These are phyloP conservation scores for Ophiosphaerella narmari DNA, from an alignment of 2,329 filamentous ascomycete genomes.

Conservation along the genomic window DNA sequence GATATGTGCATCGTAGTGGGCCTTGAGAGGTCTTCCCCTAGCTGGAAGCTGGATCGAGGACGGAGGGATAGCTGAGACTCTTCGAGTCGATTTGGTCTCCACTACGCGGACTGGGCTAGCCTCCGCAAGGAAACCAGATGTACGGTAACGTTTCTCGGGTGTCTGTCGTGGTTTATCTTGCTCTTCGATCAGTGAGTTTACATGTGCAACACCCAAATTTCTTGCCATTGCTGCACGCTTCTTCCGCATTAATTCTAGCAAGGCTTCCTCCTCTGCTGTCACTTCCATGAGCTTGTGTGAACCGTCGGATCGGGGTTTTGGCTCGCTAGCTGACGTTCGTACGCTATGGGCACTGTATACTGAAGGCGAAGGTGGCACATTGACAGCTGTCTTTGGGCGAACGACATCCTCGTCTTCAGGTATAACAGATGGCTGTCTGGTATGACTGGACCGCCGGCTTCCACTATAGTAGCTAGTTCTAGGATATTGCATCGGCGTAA, in stretches of 20 bases:
- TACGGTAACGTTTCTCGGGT: slow-evolving; percentile 19
- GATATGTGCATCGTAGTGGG: slow-evolving; percentile 17
- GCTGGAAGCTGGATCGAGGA: slow-evolving; percentile 26
- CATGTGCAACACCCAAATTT: slow-evolving; percentile 40
- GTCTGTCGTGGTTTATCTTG: slow-evolving; percentile 29
- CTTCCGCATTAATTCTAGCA: slow-evolving; percentile 56
- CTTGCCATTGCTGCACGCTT: slow-evolving; percentile 55
- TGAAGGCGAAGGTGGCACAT: slow-evolving; percentile 30
- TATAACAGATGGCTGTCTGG: slow-evolving; percentile 46
- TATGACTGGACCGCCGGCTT: slow-evolving; percentile 35
- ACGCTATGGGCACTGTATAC: slow-evolving; percentile 35
- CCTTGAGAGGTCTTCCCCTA: slow-evolving; percentile 30
- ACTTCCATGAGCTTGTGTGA: slow-evolving; percentile 52
- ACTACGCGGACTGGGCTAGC: slow-evolving; percentile 26
- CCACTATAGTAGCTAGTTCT: slow-evolving; percentile 22
- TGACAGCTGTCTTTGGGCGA: slow-evolving; percentile 36
- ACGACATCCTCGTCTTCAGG: slow-evolving; percentile 36
- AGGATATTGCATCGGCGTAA: slow-evolving; percentile 22
- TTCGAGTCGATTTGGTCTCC: slow-evolving; percentile 20
- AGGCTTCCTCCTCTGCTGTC: slow-evolving; percentile 55
- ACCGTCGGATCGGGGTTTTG: slow-evolving; percentile 33
- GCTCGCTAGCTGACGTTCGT: slow-evolving; percentile 41
- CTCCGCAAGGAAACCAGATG: slow-evolving; percentile 37
- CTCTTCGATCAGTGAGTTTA: slow-evolving; percentile 43
- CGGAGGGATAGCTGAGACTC: slow-evolving; percentile 21